Evolutionary conservation across 495 filamentous ascomycete species (phyloP).

Genomic region (Daldinia decipiens): DNA sequence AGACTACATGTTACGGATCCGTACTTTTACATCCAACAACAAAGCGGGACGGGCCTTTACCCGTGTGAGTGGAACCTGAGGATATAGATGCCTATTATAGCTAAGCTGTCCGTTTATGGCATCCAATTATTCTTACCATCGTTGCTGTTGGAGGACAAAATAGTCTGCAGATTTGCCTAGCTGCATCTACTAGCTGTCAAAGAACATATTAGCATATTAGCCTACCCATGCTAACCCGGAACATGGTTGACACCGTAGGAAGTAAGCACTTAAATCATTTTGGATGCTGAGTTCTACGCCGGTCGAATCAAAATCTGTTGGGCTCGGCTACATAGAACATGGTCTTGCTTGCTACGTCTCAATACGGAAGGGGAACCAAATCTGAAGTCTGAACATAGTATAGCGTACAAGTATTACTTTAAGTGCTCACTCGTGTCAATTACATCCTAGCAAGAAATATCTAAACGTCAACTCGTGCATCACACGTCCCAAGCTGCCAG

Average conservation of each 20-base stretch:
- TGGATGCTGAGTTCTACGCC: background rate
- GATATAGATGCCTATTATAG: slow-evolving; percentile 21
- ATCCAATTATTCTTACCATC: slow-evolving; percentile 13
- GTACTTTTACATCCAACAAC: slow-evolving; percentile 18
- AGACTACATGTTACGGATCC: background rate
- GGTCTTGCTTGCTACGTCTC: background rate
- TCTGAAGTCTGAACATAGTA: slow-evolving; percentile 6
- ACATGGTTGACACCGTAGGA: background rate
- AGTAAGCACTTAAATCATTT: slow-evolving; percentile 2
- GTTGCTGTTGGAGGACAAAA: slow-evolving; percentile 2
- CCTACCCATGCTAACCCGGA: slow-evolving; percentile 3
- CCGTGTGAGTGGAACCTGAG: slow-evolving; percentile 25
- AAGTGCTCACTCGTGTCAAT: slow-evolving; percentile 37
- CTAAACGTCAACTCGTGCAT: slow-evolving; percentile 25
- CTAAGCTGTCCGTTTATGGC: slow-evolving; percentile 13
- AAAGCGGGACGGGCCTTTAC: slow-evolving; percentile 38
- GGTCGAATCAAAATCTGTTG: background rate
- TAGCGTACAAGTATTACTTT: slow-evolving; percentile 11
- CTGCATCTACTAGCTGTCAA: slow-evolving; percentile 22
- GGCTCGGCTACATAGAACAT: background rate
- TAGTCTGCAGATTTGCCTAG: slow-evolving; percentile 12
- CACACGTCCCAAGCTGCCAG: slow-evolving; percentile 28
- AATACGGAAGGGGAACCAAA: background rate
- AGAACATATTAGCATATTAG: slow-evolving; percentile 1
- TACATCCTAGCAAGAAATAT: slow-evolving; percentile 36